Evolutionary conservation across 2,329 filamentous ascomycete genomes (phyloP).

Genomic region (Colletotrichum godetiae): DNA sequence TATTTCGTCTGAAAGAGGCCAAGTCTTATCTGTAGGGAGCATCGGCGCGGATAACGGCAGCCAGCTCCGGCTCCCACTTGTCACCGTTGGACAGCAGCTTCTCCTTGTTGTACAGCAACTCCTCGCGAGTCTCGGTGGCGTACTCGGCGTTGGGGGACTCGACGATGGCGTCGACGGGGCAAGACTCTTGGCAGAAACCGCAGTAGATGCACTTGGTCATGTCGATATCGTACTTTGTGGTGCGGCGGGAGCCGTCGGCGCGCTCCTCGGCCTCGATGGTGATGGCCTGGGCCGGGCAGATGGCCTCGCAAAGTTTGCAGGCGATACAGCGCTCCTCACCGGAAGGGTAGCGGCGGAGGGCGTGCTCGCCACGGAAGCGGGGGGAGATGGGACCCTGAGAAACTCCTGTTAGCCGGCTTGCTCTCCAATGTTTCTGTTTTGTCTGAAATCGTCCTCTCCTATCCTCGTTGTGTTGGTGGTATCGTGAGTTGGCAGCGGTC

Average conservation of each 20-base stretch:
- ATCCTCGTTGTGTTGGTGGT: not conserved
- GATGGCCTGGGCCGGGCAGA: constrained; percentile 98
- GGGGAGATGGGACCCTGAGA: constrained; percentile 89
- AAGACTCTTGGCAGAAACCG: constrained; percentile 98
- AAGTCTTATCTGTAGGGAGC: constrained; percentile 81
- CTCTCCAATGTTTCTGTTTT: not conserved
- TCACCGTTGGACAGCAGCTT: constrained; percentile 90
- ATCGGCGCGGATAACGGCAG: constrained; percentile 91
- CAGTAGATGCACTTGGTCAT: constrained; percentile 99
- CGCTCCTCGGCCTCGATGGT: constrained; percentile 99
- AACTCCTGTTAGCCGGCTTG: constrained; percentile 14
- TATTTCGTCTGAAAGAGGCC: not conserved
- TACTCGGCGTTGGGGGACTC: constrained; percentile 74
- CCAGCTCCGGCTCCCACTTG: constrained; percentile 98
- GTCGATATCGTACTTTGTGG: constrained; percentile 98
- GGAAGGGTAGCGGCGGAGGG: constrained; percentile 93
- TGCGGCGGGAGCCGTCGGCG: constrained; percentile 92
- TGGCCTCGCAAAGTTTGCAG: constrained; percentile 99
- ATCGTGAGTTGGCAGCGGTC: not conserved
- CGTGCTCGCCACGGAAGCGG: constrained; percentile 97
- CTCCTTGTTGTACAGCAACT: constrained; percentile 98
- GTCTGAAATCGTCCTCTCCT: not conserved
- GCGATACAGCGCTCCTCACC: constrained; percentile 99
- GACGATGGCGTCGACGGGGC: constrained; percentile 92
- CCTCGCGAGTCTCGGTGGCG: constrained; percentile 80